Evolutionary conservation across 768 basidiomycete species (phyloP), one percentile per base, ranked within the genome.

Genomic region (Termitomyces sp.): DNA sequence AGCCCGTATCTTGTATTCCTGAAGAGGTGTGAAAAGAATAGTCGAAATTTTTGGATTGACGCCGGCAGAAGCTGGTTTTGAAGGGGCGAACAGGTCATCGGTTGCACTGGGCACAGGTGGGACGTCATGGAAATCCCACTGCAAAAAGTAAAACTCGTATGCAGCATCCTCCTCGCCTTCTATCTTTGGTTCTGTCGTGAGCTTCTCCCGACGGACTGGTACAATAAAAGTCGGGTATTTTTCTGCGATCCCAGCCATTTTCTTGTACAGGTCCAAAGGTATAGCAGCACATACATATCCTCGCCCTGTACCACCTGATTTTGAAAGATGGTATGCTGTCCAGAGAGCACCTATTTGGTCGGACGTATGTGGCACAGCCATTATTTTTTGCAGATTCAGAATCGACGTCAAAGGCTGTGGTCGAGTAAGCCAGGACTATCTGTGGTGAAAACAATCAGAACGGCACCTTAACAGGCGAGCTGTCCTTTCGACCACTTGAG

Each of bases 11-110:
- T 97, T 96, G 81, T 92, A 99, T 73, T 98, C 96, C 63, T 90
- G 87, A 44, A 98, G 78, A 2, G 95, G 91, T 0, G 97, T 94
- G 76, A 96, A 96, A 36, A 98, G 78, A 53, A 96, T 79, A 0
- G 94, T 94, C 6, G 94, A 84, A 2, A 73, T 75, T 53, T 75
- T 16, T 84, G 81, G 62, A 83, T 83, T 43, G 68, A 62, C 14
- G 67, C 65, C 6, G 65, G 61, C 20, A 26, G 47, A 56, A 51
- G 54, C 38, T 6, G 64, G 56, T 33, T 64, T 58, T 6, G 75
- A 68, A 58, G 38, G n/a, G 74, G 74, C 62, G 68, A 84, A 83
- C 5, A 75, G 73, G 64, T 85, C 76, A 42, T 75, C 72, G 16
- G 63, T 67, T n/a, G 75, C 67, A 1, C 77, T 72, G 6, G 90